Evolutionary conservation across 371 early-diverging fungal genomes (phyloP).

Genomic region (Lichtheimia ornata): DNA sequence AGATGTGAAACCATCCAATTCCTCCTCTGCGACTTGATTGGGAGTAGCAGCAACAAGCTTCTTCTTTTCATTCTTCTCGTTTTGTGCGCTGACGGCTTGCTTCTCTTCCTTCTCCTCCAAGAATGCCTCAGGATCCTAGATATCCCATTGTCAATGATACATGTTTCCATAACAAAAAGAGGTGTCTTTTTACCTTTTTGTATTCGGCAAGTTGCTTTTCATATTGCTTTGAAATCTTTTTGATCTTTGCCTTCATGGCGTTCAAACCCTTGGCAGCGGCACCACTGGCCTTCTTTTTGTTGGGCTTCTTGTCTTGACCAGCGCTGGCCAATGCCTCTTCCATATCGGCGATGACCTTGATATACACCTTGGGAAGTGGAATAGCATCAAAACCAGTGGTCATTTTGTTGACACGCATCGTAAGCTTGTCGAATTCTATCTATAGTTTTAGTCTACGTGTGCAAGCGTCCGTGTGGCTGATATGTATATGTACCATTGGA

Average conservation of each 20-base stretch:
- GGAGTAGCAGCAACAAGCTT: slow-evolving; percentile 13
- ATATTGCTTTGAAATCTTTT: slow-evolving; percentile 82
- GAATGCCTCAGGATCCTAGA: slow-evolving; percentile 51
- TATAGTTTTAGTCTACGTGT: not conserved
- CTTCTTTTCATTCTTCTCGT: slow-evolving; percentile 6
- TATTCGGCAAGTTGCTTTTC: slow-evolving; percentile 75
- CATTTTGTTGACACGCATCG: slow-evolving; percentile 73
- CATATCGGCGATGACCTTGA: slow-evolving; percentile 74
- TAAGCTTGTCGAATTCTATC: slow-evolving; percentile 87
- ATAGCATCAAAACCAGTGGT: slow-evolving; percentile 65
- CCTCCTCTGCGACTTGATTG: slow-evolving; percentile 29
- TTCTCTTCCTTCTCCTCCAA: slow-evolving; percentile 52
- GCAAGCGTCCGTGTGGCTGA: not conserved
- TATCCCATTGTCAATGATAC: not conserved
- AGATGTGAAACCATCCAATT: slow-evolving; percentile 78
- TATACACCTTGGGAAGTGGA: slow-evolving; percentile 75
- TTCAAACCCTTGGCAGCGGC: slow-evolving; percentile 83
- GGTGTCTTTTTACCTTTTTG: slow-evolving; percentile 59
- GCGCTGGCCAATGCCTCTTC: slow-evolving; percentile 73
- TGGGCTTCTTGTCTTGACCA: slow-evolving; percentile 62
- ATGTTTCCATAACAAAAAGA: not conserved
- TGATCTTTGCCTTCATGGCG: slow-evolving; percentile 89
- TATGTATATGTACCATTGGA: slow-evolving; percentile 62
- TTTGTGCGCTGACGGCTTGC: not conserved
- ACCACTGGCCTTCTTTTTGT: slow-evolving; percentile 82